These are phyloP conservation scores for Leccinum fibrillosum DNA, from an alignment of 768 basidiomycete genomes.

Conservation along the genomic window DNA sequence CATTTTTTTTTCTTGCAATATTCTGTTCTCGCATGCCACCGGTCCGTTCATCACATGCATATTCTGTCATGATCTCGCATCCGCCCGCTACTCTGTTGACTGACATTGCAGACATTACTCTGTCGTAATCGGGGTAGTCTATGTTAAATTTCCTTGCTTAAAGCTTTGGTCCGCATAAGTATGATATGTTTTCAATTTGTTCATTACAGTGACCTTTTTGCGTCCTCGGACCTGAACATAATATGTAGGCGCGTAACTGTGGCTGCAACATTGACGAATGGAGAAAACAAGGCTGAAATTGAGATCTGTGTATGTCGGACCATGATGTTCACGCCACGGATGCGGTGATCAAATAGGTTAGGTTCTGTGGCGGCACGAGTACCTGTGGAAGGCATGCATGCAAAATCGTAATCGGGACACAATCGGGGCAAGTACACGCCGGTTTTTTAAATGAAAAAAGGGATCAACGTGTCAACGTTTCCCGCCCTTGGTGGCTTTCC, in stretches of 20 bases:
- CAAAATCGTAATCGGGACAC: background rate
- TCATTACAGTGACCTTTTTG: conserved; percentile 4
- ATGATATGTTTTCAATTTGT: conserved; percentile 16
- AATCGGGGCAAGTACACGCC: conserved; percentile 4
- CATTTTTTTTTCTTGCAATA: conserved; percentile 5
- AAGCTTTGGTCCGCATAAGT: conserved; percentile 14
- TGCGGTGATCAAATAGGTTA: background rate
- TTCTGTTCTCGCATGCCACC: conserved; percentile 23
- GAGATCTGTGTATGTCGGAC: background rate
- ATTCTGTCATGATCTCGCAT: conserved; percentile 20
- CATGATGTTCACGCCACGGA: background rate
- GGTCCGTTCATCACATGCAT: conserved; percentile 11
- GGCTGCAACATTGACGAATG: background rate
- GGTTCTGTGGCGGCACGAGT: conserved; percentile 4
- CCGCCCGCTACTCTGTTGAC: conserved; percentile 6
- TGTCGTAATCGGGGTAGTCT: conserved; percentile 7
- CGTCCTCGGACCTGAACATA: conserved; percentile 1
- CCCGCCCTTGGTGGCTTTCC: conserved; percentile 14
- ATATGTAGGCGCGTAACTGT: background rate
- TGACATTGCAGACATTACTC: conserved; percentile 16
- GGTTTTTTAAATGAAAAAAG: conserved; percentile 1
- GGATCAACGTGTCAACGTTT: conserved; percentile 10
- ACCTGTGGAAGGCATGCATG: conserved; percentile 1
- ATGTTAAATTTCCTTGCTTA: conserved; percentile 18
- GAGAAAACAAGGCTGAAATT: background rate